Base-by-base conservation (phyloP, 331 rosid genomes). In the Rosa hybrid region DNA sequence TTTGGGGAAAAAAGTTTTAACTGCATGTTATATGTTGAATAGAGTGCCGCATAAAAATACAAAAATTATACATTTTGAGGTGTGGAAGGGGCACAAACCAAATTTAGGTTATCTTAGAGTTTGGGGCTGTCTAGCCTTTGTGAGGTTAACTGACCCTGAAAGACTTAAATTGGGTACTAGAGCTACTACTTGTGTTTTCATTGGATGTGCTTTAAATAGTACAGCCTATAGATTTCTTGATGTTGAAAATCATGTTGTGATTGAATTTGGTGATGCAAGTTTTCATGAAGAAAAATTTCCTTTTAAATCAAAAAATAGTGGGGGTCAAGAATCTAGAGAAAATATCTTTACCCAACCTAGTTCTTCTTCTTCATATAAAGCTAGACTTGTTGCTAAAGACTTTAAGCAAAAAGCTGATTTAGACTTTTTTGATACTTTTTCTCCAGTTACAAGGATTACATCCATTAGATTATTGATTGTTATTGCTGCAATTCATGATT, bases 141-240 rank as follows among this genome's bases (percentile, higher is more conserved):
- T 38, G 1, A 10, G 21, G 13, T 50, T 17, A 16, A 63, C 50
- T 12, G 41, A 78, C 20, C 65, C 27, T 34, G 34, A 65, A 4
- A 12, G 9, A 78, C 8, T 10, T 3, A 78, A 78, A 50, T 39
- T 78, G 8, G 53, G 41, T 48, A 42, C 25, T 51, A 78, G 25
- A 68, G 41, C 68, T 49, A 13, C 42, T 65, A 64, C 30, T 27
- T 27, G 75, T 77, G 74, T 50, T 7, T 65, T 77, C 5, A 45
- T 76, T 60, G 48, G 25, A 13, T 77, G 48, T 65, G 81, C 20
- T 27, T n/a, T 6, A 9, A 77, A 65, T 30, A 49, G 23, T 10
- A 49, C 38, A 34, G 9, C 41, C 1, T 78, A 77, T 34, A 64
- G 8, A 25, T 63, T 77, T n/a, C 53, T n/a, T 27, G 64, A 77